Evolutionary conservation across 345 rosid genomes (phyloP).

Genomic region (Clarkia xantiana): DNA sequence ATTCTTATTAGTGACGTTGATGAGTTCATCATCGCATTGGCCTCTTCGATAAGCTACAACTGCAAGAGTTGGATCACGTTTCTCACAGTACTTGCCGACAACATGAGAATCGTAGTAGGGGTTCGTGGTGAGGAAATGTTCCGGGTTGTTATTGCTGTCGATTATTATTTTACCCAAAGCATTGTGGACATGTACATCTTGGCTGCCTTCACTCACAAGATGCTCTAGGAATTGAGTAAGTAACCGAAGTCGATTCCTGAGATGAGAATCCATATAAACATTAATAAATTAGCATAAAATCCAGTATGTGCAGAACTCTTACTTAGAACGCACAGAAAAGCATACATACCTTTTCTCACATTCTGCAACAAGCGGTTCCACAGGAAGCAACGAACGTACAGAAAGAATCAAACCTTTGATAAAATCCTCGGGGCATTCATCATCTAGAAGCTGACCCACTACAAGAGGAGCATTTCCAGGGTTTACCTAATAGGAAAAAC

Average conservation of each 20-base stretch:
- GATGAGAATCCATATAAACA: conserved; percentile 25
- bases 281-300: conserved; percentile 6
- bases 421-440: conserved; percentile 97
- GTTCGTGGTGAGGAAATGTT: conserved; percentile 94
- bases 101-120: conserved; percentile 96
- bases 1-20: conserved; percentile 91
- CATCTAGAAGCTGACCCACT: conserved; percentile 75
- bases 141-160: conserved; percentile 98
- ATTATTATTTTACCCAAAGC: conserved; percentile 98
- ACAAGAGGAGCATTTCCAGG: conserved; percentile 98
- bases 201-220: conserved; percentile 99
- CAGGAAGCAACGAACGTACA: conserved; percentile 43
- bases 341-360: conserved; percentile 43
- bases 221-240: conserved; percentile 99
- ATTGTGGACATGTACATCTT: conserved; percentile 97
- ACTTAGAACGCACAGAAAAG: no score
- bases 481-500: conserved; percentile 78
- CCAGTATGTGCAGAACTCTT: conserved; percentile 23
- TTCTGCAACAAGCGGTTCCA: conserved; percentile 42
- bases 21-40: conserved; percentile 93
- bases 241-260: conserved; percentile 95
- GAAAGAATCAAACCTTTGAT: conserved; percentile 96
- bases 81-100: conserved; percentile 98
- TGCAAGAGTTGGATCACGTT: conserved; percentile 97
- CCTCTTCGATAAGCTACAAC: conserved; percentile 97